Evolutionary conservation across 2,329 filamentous ascomycete genomes (phyloP), one percentile per base, ranked within the genome.

Genomic region (Dryadomyces quercus-mongolicae): DNA sequence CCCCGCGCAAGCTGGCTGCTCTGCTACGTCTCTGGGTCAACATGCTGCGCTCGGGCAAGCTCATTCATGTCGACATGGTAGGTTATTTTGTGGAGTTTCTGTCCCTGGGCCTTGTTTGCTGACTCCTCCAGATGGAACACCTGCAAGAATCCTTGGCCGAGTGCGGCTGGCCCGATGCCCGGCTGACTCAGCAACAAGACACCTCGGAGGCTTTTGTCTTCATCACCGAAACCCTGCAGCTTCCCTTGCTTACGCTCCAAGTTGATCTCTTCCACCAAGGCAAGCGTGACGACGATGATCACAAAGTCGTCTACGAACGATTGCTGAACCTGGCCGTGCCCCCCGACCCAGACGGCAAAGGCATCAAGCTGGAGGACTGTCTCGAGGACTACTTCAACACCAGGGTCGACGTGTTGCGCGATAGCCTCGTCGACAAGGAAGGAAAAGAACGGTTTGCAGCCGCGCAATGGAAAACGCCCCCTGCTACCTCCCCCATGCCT

Each of bases 331-430:
- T 98, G 44, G 91, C 90, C 0, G 87, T 98, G n/a, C 88, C 89
- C 0, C 76, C 84, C 1, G 84, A 88, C 51, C 77, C 82, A 6
- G 81, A 86, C 48, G 84, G 82, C 22, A 82, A 81, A 56, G 75
- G 78, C 2, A 77, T 96, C 57, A 90, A 85, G 31, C 71, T 98
- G 20, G 93, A 97, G 68, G 87, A 94, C 60, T 97, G 92, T 62
- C 71, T 98, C 18, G 91, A 96, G 66, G 84, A 86, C 53, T 97
- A 96, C 64, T 97, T 97, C 75, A 96, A 97, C 68, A 91, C 91
- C 55, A 80, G 83, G 54, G 89, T 98, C 53, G 90, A 96, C 63
- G 90, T 98, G 2, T 84, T 86, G 60, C 79, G 92, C 52, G 86
- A 92, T 55, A 78, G 75, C 53, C 68, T 74, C 36, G 77, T 79